These are phyloP conservation scores for Talaromyces sp. DNA, from an alignment of 2,329 filamentous ascomycete genomes.

Conservation along the genomic window DNA sequence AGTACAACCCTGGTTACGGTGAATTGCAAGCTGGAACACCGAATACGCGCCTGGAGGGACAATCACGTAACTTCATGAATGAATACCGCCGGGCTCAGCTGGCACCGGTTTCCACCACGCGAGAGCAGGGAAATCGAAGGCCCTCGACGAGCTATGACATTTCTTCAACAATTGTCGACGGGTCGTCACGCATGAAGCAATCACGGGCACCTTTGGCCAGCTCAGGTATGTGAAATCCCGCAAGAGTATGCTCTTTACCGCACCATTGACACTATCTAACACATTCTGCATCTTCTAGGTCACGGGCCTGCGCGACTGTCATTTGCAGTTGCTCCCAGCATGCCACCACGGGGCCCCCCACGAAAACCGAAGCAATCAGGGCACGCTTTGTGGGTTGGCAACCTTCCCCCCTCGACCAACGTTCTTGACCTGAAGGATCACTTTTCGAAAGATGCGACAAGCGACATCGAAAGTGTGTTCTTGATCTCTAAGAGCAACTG, in stretches of 20 bases:
- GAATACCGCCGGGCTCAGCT: constrained; percentile 17
- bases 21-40: constrained; percentile 20
- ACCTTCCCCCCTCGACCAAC: constrained; percentile 79
- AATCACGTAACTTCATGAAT: not conserved
- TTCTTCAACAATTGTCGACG: constrained; percentile 40
- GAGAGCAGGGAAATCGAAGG: constrained; percentile 21
- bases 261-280: not conserved
- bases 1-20: constrained; percentile 27
- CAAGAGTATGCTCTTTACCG: not conserved
- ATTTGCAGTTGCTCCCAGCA: constrained; percentile 28
- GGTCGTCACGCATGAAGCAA: constrained; percentile 33
- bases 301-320: not conserved
- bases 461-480: constrained; percentile 82
- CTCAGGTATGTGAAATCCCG: constrained; percentile 2
- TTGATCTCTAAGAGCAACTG: constrained; percentile 97
- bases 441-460: constrained; percentile 74
- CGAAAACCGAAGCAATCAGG: constrained; percentile 69
- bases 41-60: constrained; percentile 14
- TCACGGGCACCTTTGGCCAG: constrained; percentile 14
- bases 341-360: constrained; percentile 62
- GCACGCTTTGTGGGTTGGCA: constrained; percentile 94
- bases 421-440: constrained; percentile 85
- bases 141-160: constrained; percentile 32
- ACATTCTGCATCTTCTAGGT: not conserved
- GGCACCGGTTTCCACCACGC: constrained; percentile 33